Evolutionary conservation across 176 grass and related monocot genomes (phyloP), one percentile per base, ranked within the genome.

Genomic region (Chrysopogon serrulatus): DNA sequence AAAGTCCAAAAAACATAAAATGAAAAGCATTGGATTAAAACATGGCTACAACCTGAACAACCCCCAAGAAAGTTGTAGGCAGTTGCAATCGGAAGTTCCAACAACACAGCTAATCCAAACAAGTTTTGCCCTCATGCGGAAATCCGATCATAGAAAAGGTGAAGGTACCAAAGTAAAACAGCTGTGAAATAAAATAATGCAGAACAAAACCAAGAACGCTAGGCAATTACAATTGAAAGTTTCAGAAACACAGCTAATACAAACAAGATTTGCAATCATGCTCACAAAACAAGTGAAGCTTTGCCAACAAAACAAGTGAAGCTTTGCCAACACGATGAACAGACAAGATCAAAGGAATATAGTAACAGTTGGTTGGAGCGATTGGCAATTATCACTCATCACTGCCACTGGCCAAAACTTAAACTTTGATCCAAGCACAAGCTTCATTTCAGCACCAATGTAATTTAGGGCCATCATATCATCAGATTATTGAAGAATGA

Each of bases 401-500:
- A 4, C 66, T 63, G 49, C 2, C 6, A 39, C 23, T 56, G 10
- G 34, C 7, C 36, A 45, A 19, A n/a, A 3, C n/a, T 45, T 63
- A 47, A n/a, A 6, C 30, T 56, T 64, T 36, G 39, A 18, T 3
- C 18, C 21, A 34, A 45, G 39, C 47, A 76, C 48, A 39, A 60
- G 14, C 12, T 32, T 26, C 16, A 81, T 65, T n/a, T 24, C 6
- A 78, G 42, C 33, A 37, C 15, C 10, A 31, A 76, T 70, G 26
- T 47, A 32, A 51, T 21, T 23, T 31, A 21, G 41, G 6, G 27
- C 21, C 32, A 65, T 85, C 42, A 4, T 72, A 65, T 41, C 36
- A 73, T 19, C 17, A 28, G 2, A 86, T 60, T 83, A 79, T 90
- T 73, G 13, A 18, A 83, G 34, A 60, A 66, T 65, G 11, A 48